phyloP scores from a whole-genome alignment of 805 yeast species.

The Saccharomyces cerevisiae region DNA sequence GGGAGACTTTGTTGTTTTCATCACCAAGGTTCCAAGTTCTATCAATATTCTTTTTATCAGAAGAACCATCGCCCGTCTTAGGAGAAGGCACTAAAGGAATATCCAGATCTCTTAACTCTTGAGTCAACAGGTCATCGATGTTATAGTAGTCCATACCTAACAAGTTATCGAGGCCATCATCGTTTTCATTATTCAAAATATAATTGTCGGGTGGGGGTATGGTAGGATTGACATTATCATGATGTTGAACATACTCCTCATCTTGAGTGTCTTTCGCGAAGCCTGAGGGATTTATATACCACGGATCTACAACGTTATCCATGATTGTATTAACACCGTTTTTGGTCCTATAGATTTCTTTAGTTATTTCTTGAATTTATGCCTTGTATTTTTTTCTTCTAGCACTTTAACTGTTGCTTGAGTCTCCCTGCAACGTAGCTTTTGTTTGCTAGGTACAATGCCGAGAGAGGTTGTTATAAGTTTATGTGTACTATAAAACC shows the following conservation, averaged over 20 bases:
- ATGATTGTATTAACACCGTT: neutral
- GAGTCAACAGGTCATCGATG: slow-evolving; percentile 48
- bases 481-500: neutral
- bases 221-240: neutral
- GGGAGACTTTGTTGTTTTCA: slow-evolving; percentile 5
- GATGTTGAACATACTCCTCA: neutral
- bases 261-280: slow-evolving; percentile 1
- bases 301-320: slow-evolving; percentile 3
- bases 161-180: slow-evolving; percentile 42
- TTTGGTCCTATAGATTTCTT: neutral
- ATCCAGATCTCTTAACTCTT: slow-evolving; percentile 54
- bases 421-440: neutral
- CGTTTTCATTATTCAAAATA: neutral
- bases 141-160: slow-evolving; percentile 43
- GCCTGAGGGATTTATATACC: slow-evolving; percentile 16
- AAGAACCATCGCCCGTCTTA: neutral
- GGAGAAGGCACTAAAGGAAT: slow-evolving; percentile 39
- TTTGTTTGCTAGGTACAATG: neutral
- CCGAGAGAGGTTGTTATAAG: neutral
- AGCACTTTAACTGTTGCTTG: neutral
- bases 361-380: neutral
- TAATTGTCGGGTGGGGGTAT: neutral
- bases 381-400: neutral
- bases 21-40: slow-evolving; percentile 10
- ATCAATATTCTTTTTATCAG: neutral